phyloP scores from a whole-genome alignment of 2,329 filamentous ascomycete genomes.

The Fusarium sp. region DNA sequence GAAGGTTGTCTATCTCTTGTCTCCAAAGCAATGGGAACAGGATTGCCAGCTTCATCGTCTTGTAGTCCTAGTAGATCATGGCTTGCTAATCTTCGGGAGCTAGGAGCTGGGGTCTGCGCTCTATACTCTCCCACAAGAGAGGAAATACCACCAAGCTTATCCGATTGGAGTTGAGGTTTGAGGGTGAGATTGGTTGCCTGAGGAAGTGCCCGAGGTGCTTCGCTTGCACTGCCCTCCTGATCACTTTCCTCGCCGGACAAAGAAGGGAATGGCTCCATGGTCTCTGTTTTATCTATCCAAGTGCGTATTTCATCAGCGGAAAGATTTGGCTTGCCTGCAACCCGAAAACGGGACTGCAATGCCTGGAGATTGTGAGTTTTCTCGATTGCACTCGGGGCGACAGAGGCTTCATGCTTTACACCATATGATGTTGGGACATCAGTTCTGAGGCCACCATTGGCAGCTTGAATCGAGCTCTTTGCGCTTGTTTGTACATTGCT shows the following conservation, averaged over 20 bases:
- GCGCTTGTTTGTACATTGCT: background rate
- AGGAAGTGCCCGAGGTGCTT: background rate
- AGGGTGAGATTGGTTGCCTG: background rate
- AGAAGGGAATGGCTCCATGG: background rate
- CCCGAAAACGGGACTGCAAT: background rate
- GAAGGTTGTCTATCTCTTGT: background rate
- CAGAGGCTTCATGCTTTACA: background rate
- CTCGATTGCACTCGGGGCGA: background rate
- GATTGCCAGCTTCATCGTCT: slow-evolving; percentile 1
- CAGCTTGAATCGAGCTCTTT: background rate
- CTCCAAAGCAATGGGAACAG: slow-evolving; percentile 7
- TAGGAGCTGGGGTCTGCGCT: background rate
- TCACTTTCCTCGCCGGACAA: background rate
- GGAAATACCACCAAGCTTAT: background rate
- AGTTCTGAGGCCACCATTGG: background rate
- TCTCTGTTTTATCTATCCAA: background rate
- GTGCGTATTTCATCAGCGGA: background rate
- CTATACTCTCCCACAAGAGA: background rate
- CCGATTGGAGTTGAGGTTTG: background rate
- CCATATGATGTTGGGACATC: background rate
- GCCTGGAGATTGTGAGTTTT: background rate
- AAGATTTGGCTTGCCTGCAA: background rate
- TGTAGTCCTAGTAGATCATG: slow-evolving; percentile 20
- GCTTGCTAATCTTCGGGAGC: background rate
- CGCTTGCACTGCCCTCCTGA: background rate